Evolutionary conservation across 169 alveolate species (phyloP).

Genomic region (Eimeria falciformis): DNA sequence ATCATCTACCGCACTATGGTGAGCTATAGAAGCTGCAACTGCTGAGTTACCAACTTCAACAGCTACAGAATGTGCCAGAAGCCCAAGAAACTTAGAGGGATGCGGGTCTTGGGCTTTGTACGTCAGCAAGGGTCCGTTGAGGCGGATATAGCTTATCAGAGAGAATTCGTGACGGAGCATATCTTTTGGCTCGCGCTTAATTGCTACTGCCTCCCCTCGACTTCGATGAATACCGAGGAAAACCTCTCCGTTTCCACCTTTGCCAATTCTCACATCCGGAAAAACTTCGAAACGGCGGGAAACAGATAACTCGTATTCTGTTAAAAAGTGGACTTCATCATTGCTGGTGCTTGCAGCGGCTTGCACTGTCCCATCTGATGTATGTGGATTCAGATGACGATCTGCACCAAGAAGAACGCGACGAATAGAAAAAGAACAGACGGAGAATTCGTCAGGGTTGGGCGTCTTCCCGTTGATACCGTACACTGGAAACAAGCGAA

Average conservation of each 20-base stretch:
- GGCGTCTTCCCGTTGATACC: background rate
- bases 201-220: slow-evolving; percentile 28
- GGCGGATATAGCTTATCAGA: slow-evolving; percentile 27
- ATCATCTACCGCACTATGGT: slow-evolving; percentile 46
- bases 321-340: background rate
- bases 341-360: background rate
- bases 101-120: slow-evolving; percentile 55
- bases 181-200: slow-evolving; percentile 46
- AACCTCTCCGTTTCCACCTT: slow-evolving; percentile 58
- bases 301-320: slow-evolving; percentile 29
- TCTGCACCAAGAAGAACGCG: slow-evolving; percentile 44
- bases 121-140: slow-evolving; percentile 45
- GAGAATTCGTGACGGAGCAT: slow-evolving; percentile 39
- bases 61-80: slow-evolving; percentile 32
- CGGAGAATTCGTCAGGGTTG: background rate
- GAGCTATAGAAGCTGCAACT: slow-evolving; percentile 50
- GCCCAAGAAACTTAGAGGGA: slow-evolving; percentile 34
- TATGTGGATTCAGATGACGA: background rate
- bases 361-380: background rate
- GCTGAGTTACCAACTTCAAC: slow-evolving; percentile 56
- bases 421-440: slow-evolving; percentile 25
- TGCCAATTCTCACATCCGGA: slow-evolving; percentile 29
- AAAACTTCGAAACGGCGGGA: slow-evolving; percentile 44
- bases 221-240: slow-evolving; percentile 32
- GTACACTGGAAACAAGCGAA: slow-evolving; percentile 1